These are phyloP conservation scores for Bothriochloa decipiens DNA, from an alignment of 176 grass and related monocot genomes.

Conservation along the genomic window DNA sequence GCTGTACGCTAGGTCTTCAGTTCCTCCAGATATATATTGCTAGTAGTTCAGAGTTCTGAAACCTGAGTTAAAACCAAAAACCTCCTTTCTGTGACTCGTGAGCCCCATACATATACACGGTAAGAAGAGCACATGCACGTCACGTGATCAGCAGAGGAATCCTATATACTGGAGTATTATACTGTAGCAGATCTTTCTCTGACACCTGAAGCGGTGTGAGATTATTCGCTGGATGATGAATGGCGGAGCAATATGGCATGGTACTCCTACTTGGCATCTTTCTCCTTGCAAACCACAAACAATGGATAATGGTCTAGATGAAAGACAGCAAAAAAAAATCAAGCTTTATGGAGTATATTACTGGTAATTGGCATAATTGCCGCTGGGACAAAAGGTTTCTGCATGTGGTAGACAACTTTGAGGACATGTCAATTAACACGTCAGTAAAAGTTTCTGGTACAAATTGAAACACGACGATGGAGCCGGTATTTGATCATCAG, in stretches of 20 bases:
- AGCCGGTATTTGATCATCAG: not conserved
- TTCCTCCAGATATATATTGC: not conserved
- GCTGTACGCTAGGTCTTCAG: not conserved
- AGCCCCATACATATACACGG: too few relatives aligned
- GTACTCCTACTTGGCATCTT: not conserved
- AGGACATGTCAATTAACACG: slow-evolving; percentile 26
- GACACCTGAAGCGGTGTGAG: not conserved
- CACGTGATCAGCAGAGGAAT: slow-evolving; percentile 36
- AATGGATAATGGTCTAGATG: not conserved
- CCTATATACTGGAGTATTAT: not conserved
- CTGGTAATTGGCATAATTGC: too few relatives aligned
- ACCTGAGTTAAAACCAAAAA: not conserved
- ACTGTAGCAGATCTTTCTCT: slow-evolving; percentile 28
- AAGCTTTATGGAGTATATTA: not conserved
- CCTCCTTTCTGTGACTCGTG: not conserved
- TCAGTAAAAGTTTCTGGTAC: not conserved
- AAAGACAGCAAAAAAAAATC: not conserved
- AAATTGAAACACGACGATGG: not conserved
- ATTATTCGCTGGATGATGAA: not conserved
- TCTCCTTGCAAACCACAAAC: not conserved
- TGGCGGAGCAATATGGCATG: not conserved
- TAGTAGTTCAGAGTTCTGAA: not conserved
- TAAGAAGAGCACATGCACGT: not conserved
- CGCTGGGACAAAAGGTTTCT: not conserved
- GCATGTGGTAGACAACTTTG: slow-evolving; percentile 8